Percentiles rank a stretch among this genome's conserved stretches.
Evolutionary conservation across 2,329 filamentous ascomycete genomes (phyloP).

Genomic region (Arthroderma sp.): DNA sequence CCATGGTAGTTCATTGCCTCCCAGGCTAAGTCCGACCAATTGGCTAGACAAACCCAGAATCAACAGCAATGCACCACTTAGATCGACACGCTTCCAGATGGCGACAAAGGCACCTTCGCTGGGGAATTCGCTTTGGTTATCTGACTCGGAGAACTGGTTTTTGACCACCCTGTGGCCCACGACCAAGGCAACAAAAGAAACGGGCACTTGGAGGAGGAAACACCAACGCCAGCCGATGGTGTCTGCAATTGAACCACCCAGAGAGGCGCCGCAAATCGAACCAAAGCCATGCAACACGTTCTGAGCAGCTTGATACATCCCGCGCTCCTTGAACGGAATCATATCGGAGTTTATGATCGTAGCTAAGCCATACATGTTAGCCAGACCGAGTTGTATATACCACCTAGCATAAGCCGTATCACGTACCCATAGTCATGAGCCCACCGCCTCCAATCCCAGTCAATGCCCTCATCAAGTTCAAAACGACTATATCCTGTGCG

Average conservation of each 20-base stretch:
- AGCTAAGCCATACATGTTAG: conserved; percentile 16
- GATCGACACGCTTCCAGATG: conserved; percentile 45
- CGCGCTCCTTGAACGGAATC: conserved; percentile 58
- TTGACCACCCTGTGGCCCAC: conserved; percentile 42
- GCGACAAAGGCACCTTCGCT: conserved; percentile 19
- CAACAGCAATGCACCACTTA: conserved; percentile 44
- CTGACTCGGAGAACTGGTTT: conserved; percentile 21
- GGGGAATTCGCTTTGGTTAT: conserved; percentile 11
- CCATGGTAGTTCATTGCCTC: conserved; percentile 36
- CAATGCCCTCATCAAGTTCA: conserved; percentile 57
- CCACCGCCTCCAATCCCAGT: conserved; percentile 64
- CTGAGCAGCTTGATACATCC: conserved; percentile 54
- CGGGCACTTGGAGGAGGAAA: conserved; percentile 49
- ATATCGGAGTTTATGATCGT: conserved; percentile 61
- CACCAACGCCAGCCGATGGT: conserved; percentile 36
- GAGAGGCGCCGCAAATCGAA: conserved; percentile 41
- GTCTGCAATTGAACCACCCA: conserved; percentile 33
- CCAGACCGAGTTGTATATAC: background rate
- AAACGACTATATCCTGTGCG: conserved; percentile 53
- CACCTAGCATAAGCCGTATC: background rate
- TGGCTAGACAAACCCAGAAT: conserved; percentile 47
- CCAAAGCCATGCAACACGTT: conserved; percentile 51
- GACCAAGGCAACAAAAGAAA: conserved; percentile 42
- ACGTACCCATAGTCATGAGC: conserved; percentile 47
- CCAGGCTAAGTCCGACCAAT: conserved; percentile 32